Evolutionary conservation across 495 filamentous ascomycete genomes (phyloP), one percentile per base, ranked within the genome.

Genomic region (Aspergillus coremiiformis): DNA sequence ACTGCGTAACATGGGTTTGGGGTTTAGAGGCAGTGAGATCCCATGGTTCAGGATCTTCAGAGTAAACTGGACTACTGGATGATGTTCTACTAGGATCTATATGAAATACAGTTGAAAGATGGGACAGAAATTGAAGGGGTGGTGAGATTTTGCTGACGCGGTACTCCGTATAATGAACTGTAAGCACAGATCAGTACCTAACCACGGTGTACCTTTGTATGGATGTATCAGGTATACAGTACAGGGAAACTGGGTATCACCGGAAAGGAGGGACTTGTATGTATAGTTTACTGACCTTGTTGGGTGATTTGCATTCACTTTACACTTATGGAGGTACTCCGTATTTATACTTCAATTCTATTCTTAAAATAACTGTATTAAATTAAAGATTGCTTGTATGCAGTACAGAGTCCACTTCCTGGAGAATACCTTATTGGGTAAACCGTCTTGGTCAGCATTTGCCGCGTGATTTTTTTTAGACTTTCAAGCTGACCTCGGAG

Each of bases 141-240:
- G 37, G 37, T 41, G 37, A 21, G 37, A 41, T 41, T 41, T 41
- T 41, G 37, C 37, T 41, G 37, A 41, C 37, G 37, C 37, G 37
- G 37, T 41, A 41, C 37, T 15, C 37, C 15, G 37, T 41, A 41
- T 21, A 17, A 41, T 41, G 37, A 21, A 5, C 37, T 41, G 37
- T 41, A 41, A 41, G 37, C 19, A 17, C 37, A 15, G 37, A 41
- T 41, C 37, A 14, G 37, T 41, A 41, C 37, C 37, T 41, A 17
- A 41, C 37, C 37, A 2, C 15, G 3, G 3, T 19, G 37, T 41
- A 41, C 17, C 8, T 41, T 21, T 41, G 37, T 41, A 41, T 9
- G 17, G 12, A 15, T 17, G 37, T 41, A 41, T 9, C 9, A 14
- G 32, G 12, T 41, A 14, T 41, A 41, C 32, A 41, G 37, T 41